Percentiles rank a stretch among this genome's conserved stretches.
Conservation (phyloP, 176 grass and related monocot species). For the Tillandsia fasciculata region DNA sequence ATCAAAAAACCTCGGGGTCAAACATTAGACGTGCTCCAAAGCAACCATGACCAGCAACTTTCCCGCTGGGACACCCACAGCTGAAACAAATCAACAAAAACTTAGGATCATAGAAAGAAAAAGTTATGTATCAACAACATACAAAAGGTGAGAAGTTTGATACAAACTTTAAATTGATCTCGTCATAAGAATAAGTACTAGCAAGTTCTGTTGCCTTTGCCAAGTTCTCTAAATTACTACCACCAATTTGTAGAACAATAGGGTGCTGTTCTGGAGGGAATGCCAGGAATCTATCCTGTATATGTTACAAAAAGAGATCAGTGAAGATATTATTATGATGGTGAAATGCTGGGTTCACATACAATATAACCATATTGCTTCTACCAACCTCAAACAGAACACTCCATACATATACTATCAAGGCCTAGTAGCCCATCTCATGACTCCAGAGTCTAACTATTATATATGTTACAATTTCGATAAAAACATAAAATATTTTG, state of each 20-base stretch:
- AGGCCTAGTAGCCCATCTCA: no score
- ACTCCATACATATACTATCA: no score
- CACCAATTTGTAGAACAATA: slow-evolving; percentile 89
- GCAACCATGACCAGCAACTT: slow-evolving; percentile 90
- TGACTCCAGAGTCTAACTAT: no score
- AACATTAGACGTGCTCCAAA: slow-evolving; percentile 90
- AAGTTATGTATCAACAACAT: slow-evolving; percentile 1
- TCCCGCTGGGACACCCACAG: slow-evolving; percentile 86
- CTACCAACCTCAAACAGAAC: neutral
- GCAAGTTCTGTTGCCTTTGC: slow-evolving; percentile 81
- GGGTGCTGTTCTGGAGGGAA: slow-evolving; percentile 85
- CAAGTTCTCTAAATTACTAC: slow-evolving; percentile 84
- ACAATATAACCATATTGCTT: neutral
- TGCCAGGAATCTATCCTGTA: slow-evolving; percentile 88
- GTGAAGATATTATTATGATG: neutral
- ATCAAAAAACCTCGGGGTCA: slow-evolving; percentile 74
- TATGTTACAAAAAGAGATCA: neutral
- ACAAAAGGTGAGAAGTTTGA: slow-evolving; percentile 1
- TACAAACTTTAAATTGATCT: slow-evolving; percentile 85
- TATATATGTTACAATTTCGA: no score
- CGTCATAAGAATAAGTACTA: slow-evolving; percentile 78
- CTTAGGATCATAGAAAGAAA: neutral
- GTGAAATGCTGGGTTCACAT: no score
- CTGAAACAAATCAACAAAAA: slow-evolving; percentile 36
- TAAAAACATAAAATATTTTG: no score